phyloP scores from a whole-genome alignment of 768 basidiomycete species.

The Termitomyces eurrhizus region DNA sequence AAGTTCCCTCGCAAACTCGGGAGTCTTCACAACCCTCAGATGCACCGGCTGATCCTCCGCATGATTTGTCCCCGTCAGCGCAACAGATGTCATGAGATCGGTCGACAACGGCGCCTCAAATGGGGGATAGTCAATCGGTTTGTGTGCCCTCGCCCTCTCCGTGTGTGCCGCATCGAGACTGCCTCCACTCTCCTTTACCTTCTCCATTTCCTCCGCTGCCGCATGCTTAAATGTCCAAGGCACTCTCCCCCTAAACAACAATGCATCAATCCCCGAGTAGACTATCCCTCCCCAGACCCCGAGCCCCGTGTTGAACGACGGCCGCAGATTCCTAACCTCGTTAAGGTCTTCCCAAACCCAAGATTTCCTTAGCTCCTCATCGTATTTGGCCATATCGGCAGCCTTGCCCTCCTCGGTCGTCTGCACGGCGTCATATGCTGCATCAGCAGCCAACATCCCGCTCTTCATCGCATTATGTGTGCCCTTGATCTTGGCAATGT shows the following conservation, averaged over 20 bases:
- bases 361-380: constrained; percentile 61
- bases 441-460: constrained; percentile 94
- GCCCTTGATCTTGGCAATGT: constrained; percentile 97
- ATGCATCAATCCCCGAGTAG: constrained; percentile 86
- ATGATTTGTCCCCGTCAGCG: constrained; percentile 92
- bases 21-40: constrained; percentile 56
- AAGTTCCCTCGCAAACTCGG: constrained; percentile 23
- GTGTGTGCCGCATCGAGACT: constrained; percentile 70
- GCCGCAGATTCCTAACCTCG: constrained; percentile 89
- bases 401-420: constrained; percentile 18
- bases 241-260: constrained; percentile 78
- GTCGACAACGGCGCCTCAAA: constrained; percentile 90
- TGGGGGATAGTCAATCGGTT: constrained; percentile 81
- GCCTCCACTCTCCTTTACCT: constrained; percentile 20
- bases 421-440: constrained; percentile 63
- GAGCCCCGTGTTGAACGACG: constrained; percentile 76
- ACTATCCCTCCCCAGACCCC: constrained; percentile 85
- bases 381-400: constrained; percentile 72
- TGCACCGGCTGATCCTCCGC: constrained; percentile 96
- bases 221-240: constrained; percentile 90
- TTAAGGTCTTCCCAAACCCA: constrained; percentile 86
- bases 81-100: constrained; percentile 86
- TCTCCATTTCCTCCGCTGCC: constrained; percentile 28
- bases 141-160: constrained; percentile 55
- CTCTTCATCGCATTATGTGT: constrained; percentile 99